Evolutionary conservation across 768 basidiomycete species (phyloP).

Genomic region (Pleurotus salmoneostramineus): DNA sequence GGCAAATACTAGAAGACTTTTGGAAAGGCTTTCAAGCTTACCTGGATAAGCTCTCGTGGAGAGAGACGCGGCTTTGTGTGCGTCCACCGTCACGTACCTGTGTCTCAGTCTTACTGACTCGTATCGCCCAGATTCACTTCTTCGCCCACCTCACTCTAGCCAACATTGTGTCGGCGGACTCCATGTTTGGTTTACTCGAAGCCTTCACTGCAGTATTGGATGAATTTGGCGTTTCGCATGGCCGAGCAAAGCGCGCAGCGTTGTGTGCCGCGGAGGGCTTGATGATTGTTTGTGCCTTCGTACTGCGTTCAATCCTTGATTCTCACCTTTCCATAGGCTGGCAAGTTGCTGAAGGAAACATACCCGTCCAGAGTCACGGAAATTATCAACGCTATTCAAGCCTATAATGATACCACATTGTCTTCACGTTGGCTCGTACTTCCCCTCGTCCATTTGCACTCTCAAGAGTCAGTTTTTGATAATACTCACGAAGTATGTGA

Average conservation of each 20-base stretch:
- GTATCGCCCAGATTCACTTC: constrained; percentile 71
- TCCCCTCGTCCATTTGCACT: constrained; percentile 52
- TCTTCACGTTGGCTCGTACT: constrained; percentile 64
- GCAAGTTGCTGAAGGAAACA: constrained; percentile 57
- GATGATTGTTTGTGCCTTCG: constrained; percentile 50
- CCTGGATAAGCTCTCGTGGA: constrained; percentile 88
- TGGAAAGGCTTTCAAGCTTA: constrained; percentile 89
- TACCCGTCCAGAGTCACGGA: constrained; percentile 57
- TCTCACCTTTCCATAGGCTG: constrained; percentile 44
- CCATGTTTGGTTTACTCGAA: constrained; percentile 76
- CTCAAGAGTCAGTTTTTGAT: constrained; percentile 36
- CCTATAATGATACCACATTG: constrained; percentile 59
- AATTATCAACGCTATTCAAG: constrained; percentile 68
- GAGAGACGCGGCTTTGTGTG: constrained; percentile 88
- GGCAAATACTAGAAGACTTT: constrained; percentile 80
- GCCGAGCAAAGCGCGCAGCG: constrained; percentile 78
- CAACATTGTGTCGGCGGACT: constrained; percentile 68
- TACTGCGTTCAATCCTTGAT: background rate
- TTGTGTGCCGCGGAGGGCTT: constrained; percentile 80
- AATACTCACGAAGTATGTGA: constrained; percentile 57
- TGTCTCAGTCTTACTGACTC: background rate
- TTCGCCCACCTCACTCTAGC: constrained; percentile 86
- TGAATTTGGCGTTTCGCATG: constrained; percentile 84
- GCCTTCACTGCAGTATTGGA: constrained; percentile 85
- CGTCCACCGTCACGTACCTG: constrained; percentile 11